A percentile compares a stretch with the other conserved stretches of the same genome.
Evolutionary conservation across 2,329 filamentous ascomycete species (phyloP).

Genomic region (Cryphonectria japonica): DNA sequence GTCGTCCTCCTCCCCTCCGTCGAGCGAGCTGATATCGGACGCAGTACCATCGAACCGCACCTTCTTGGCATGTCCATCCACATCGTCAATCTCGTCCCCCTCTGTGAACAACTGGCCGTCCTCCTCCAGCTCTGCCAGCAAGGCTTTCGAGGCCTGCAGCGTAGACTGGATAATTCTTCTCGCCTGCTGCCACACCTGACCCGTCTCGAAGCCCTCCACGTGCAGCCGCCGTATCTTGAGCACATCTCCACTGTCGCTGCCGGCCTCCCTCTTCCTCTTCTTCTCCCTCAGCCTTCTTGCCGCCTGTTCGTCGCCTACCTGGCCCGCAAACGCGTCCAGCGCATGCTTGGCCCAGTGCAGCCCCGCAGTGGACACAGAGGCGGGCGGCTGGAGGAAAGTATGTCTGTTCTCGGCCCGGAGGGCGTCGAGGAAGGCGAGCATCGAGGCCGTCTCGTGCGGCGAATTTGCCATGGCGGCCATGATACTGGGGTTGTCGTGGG

Average conservation of each 20-base stretch:
- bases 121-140: constrained; percentile 55
- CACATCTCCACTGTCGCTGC: constrained; percentile 52
- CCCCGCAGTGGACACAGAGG: constrained; percentile 68
- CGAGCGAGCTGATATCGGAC: constrained; percentile 39
- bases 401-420: constrained; percentile 67
- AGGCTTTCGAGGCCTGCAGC: constrained; percentile 51
- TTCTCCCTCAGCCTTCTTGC: constrained; percentile 66
- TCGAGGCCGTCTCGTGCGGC: constrained; percentile 42
- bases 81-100: neutral
- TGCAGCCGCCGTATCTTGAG: constrained; percentile 83
- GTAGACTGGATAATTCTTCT: constrained; percentile 73
- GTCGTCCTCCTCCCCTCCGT: constrained; percentile 20
- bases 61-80: constrained; percentile 37
- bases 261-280: constrained; percentile 73
- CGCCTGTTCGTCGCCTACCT: constrained; percentile 74
- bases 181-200: constrained; percentile 94
- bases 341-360: constrained; percentile 78
- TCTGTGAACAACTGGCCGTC: constrained; percentile 32
- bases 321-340: constrained; percentile 76
- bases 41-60: constrained; percentile 43
- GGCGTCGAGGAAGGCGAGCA: constrained; percentile 58
- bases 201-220: constrained; percentile 81
- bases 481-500: constrained; percentile 40
- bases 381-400: constrained; percentile 74
- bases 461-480: constrained; percentile 41